Conservation (phyloP, 345 rosid species). For the Ailanthus altissimus region DNA sequence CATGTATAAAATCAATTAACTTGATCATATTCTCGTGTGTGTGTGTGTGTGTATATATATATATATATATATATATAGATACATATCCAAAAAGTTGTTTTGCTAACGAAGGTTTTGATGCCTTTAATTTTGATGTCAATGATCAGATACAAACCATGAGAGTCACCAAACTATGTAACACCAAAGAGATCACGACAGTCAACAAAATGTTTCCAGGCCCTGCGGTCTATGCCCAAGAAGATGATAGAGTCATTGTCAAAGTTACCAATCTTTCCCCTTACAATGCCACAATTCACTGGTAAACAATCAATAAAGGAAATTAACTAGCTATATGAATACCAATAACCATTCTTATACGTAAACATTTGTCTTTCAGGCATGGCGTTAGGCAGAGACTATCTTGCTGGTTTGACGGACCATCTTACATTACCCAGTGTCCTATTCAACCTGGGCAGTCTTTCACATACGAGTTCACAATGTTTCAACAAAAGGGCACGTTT, state of each 20-base stretch:
- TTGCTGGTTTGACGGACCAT: conserved; percentile 90
- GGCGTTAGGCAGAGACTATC: conserved; percentile 80
- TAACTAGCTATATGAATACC: neutral
- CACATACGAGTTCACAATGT: conserved; percentile 70
- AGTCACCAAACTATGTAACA: conserved; percentile 63
- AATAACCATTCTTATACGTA: neutral
- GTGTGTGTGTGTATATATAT: too few relatives aligned
- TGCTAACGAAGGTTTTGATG: neutral
- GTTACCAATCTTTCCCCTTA: conserved; percentile 73
- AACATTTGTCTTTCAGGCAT: conserved; percentile 48
- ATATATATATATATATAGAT: neutral
- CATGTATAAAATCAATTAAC: neutral
- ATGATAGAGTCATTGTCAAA: conserved; percentile 60
- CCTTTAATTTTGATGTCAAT: conserved; percentile 1
- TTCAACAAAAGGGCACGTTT: conserved; percentile 73
- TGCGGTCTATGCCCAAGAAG: conserved; percentile 69
- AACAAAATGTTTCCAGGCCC: conserved; percentile 83
- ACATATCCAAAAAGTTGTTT: neutral
- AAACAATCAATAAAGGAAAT: conserved; percentile 6
- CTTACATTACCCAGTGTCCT: conserved; percentile 90
- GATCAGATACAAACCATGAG: conserved; percentile 58
- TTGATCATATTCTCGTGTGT: too few relatives aligned
- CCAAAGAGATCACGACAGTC: conserved; percentile 61
- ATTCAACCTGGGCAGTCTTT: conserved; percentile 71
- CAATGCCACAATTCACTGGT: conserved; percentile 87